phyloP scores from a whole-genome alignment of 1,284 basidiomycete genomes.

The Microbotryum scabiosae region DNA sequence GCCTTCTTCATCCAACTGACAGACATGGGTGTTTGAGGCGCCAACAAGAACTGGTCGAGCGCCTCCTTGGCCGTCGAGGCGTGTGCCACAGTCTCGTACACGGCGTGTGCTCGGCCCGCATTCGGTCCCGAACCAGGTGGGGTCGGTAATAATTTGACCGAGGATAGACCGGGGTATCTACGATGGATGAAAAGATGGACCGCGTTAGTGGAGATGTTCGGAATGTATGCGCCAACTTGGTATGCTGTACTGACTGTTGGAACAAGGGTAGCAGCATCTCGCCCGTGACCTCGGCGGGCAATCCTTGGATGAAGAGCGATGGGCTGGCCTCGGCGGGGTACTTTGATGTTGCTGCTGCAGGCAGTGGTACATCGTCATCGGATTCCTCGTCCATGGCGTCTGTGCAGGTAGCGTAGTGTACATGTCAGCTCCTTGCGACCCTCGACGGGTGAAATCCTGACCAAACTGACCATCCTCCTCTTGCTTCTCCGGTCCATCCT shows the following conservation, averaged over 20 bases:
- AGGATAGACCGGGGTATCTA: slow-evolving; percentile 65
- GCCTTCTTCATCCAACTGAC: slow-evolving; percentile 41
- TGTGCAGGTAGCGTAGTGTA: background rate
- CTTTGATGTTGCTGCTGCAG: slow-evolving; percentile 1
- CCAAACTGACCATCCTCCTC: slow-evolving; percentile 22
- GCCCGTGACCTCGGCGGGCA: slow-evolving; percentile 50
- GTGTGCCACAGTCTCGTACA: slow-evolving; percentile 61
- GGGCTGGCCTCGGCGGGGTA: slow-evolving; percentile 15
- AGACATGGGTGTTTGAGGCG: slow-evolving; percentile 70
- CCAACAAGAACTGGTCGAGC: slow-evolving; percentile 66
- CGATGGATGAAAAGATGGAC: slow-evolving; percentile 33
- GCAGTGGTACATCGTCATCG: slow-evolving; percentile 26
- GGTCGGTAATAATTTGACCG: slow-evolving; percentile 57
- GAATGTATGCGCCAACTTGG: background rate
- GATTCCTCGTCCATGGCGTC: slow-evolving; percentile 30
- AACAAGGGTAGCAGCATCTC: slow-evolving; percentile 71
- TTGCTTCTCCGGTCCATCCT: slow-evolving; percentile 21
- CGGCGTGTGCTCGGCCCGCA: slow-evolving; percentile 55
- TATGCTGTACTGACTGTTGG: slow-evolving; percentile 58
- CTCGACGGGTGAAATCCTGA: background rate
- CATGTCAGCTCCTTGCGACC: background rate
- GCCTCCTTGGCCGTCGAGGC: slow-evolving; percentile 68
- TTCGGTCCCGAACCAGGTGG: slow-evolving; percentile 45
- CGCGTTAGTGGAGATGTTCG: background rate
- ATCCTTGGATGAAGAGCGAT: slow-evolving; percentile 18